phyloP scores from a whole-genome alignment of 768 basidiomycete species.

The Boletus rufocinnamomeus region DNA sequence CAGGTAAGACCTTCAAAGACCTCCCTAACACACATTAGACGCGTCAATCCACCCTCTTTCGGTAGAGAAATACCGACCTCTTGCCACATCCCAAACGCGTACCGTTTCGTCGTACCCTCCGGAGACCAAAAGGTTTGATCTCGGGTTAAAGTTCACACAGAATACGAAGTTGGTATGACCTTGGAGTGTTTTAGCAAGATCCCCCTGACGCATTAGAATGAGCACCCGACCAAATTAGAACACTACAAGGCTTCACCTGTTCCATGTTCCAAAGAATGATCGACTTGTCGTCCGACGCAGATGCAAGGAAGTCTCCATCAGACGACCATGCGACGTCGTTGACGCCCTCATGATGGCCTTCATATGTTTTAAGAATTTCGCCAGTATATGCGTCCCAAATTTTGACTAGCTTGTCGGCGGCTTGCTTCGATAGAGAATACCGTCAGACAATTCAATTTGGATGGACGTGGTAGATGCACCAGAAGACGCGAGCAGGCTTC shows the following conservation, averaged over 20 bases:
- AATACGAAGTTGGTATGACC: conserved; percentile 96
- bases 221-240: conserved; percentile 4
- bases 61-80: conserved; percentile 51
- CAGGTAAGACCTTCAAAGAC: conserved; percentile 85
- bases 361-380: conserved; percentile 68
- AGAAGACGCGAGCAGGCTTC: conserved; percentile 76
- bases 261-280: conserved; percentile 85
- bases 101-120: conserved; percentile 97
- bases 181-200: conserved; percentile 62
- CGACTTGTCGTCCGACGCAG: conserved; percentile 92
- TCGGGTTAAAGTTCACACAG: conserved; percentile 89
- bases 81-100: conserved; percentile 92
- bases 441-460: conserved; percentile 14
- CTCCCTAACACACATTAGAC: conserved; percentile 51
- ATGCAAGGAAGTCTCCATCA: conserved; percentile 81
- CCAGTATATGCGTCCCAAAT: conserved; percentile 77
- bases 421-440: conserved; percentile 52
- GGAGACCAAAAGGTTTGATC: conserved; percentile 87
- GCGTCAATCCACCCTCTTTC: not conserved
- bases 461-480: conserved; percentile 51
- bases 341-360: conserved; percentile 79
- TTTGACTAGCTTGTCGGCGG: conserved; percentile 81
- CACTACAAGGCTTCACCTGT: conserved; percentile 41
- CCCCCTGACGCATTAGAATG: conserved; percentile 42
- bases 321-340: conserved; percentile 90